phyloP scores from a whole-genome alignment of 352 stramenopile species.

The Pythium insidiosum region DNA sequence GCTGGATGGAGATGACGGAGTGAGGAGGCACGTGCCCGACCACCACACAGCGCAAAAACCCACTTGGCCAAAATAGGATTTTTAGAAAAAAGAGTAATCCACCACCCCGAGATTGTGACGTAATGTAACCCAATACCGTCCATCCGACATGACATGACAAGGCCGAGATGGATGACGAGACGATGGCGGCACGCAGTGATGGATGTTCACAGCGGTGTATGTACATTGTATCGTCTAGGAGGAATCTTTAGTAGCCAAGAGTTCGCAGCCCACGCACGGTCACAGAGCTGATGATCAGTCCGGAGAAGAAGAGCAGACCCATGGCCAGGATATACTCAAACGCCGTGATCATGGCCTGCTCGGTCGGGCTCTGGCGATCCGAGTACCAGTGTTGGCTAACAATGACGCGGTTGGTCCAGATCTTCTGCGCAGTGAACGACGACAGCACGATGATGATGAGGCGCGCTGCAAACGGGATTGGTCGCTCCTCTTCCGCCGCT shows the following conservation, averaged over 20 bases:
- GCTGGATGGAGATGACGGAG: too few relatives aligned
- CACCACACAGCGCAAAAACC: too few relatives aligned
- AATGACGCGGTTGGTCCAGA: slow-evolving; percentile 67
- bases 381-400: slow-evolving; percentile 58
- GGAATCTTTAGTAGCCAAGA: slow-evolving; percentile 12
- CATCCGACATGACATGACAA: too few relatives aligned
- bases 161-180: too few relatives aligned
- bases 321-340: slow-evolving; percentile 80
- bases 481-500: slow-evolving; percentile 4
- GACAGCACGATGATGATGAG: slow-evolving; percentile 49
- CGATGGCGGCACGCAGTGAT: too few relatives aligned
- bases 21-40: too few relatives aligned
- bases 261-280: slow-evolving; percentile 18
- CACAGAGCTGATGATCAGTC: slow-evolving; percentile 48
- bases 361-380: slow-evolving; percentile 37
- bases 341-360: slow-evolving; percentile 53
- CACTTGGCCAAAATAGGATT: too few relatives aligned
- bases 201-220: too few relatives aligned
- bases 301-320: slow-evolving; percentile 65
- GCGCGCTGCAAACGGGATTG: slow-evolving; percentile 37
- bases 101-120: too few relatives aligned
- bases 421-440: slow-evolving; percentile 72
- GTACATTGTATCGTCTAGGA: too few relatives aligned
- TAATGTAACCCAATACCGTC: too few relatives aligned
- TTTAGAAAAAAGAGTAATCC: too few relatives aligned